Evolutionary conservation across 2,329 filamentous ascomycete species (phyloP), one percentile per base, ranked within the genome.

Genomic region (Chaetomium sp.): DNA sequence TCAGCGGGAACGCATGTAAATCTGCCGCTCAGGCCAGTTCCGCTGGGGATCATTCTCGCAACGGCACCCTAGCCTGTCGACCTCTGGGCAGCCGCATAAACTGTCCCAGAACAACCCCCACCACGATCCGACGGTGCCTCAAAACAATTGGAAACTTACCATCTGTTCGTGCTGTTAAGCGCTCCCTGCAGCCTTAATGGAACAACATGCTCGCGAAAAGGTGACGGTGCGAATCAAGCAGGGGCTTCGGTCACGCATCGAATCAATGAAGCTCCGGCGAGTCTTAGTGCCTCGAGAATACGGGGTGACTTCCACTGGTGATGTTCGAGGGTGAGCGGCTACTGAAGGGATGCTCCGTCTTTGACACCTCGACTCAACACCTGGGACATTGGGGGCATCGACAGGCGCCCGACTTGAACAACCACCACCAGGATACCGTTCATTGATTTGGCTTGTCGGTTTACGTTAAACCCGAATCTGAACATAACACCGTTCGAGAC

Each of bases 41-140:
- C 54, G 37, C 38, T 36, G 43, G 48, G 49, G 60, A 62, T 59
- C 62, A 10, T 6, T 56, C 49, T 56, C 59, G 62, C 61, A 64
- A 59, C 57, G 51, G 38, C 37, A 36, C 44, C 53, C 47, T 55
- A 49, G 44, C 10, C 44, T 36, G 33, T 44, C 14, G 41, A 36
- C 11, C 12, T 27, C 8, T 48, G 49, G 56, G 53, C 49, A 55
- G 55, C 55, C 49, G 60, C 60, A 59, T 61, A 34, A 58, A 38
- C 46, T 50, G 42, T 32, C 49, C 47, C 51, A 52, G 40, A 42
- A 52, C 49, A 53, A 54, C 38, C 40, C 48, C 52, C 46, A 27
- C 54, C 54, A 42, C 45, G 41, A 35, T 50, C 42, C 40, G 37
- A 12, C 8, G 37, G 37, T 9, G 37, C 40, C 52, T 35, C 35